phyloP scores from a whole-genome alignment of 2,329 filamentous ascomycete species.

The Albifimbria verrucaria region DNA sequence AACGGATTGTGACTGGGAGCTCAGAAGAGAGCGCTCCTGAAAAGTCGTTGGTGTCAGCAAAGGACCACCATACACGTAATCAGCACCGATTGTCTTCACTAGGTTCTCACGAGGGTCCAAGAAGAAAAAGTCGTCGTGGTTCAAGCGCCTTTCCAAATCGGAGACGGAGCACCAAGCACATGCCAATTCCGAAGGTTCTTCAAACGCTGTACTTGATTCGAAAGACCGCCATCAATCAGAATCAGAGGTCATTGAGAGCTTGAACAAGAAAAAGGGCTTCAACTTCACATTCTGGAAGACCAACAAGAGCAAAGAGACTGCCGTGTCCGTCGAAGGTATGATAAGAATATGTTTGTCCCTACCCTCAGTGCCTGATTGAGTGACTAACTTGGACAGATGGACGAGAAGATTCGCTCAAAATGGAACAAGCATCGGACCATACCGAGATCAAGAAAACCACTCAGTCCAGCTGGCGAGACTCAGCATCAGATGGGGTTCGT shows the following conservation, averaged over 20 bases:
- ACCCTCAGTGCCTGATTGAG: neutral
- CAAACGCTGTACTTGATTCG: neutral
- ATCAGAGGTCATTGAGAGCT: conserved; percentile 16
- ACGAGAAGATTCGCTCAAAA: conserved; percentile 10
- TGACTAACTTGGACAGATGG: neutral
- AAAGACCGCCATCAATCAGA: conserved; percentile 9
- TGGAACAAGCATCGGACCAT: conserved; percentile 10
- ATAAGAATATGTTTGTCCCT: conserved; percentile 6
- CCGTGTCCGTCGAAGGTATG: conserved; percentile 45
- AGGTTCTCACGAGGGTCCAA: conserved; percentile 18
- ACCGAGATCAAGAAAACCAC: conserved; percentile 8
- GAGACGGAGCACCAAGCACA: conserved; percentile 17
- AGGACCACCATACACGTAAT: conserved; percentile 13
- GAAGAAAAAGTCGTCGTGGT: conserved; percentile 51
- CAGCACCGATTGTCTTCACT: conserved; percentile 5
- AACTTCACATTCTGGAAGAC: conserved; percentile 55
- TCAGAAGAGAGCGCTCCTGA: conserved; percentile 14
- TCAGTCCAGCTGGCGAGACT: conserved; percentile 28
- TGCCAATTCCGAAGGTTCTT: neutral
- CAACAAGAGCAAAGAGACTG: conserved; percentile 38
- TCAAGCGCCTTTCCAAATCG: conserved; percentile 43
- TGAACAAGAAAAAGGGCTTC: conserved; percentile 50
- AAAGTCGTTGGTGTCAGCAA: neutral
- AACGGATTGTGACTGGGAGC: conserved; percentile 27
- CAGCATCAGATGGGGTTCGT: conserved; percentile 37